Percentiles rank a stretch among this genome's conserved stretches.
These are phyloP conservation scores for Hyphopichia khmerensis DNA, from an alignment of 1,139 yeast species.

Conservation along the genomic window DNA sequence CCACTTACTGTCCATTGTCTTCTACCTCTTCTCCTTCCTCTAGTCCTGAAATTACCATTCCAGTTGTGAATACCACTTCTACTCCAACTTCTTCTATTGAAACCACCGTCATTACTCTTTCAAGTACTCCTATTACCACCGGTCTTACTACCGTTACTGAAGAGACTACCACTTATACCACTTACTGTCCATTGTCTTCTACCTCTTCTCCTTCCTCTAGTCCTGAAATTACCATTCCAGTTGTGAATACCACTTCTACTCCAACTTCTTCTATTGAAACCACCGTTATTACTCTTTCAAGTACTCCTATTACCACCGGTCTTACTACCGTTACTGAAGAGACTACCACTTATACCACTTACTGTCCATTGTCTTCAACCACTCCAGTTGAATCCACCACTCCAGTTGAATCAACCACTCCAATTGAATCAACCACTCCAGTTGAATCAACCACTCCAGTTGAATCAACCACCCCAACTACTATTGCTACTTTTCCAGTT, in stretches of 20 bases:
- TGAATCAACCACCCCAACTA: conserved; percentile 15
- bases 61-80: conserved; percentile 10
- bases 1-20: conserved; percentile 15
- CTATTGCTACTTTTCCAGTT: conserved; percentile 1
- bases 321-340: conserved; percentile 7
- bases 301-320: conserved; percentile 15
- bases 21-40: conserved; percentile 4
- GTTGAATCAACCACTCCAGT: conserved; percentile 13
- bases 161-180: conserved; percentile 12
- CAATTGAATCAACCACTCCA: conserved; percentile 13
- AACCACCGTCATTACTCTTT: conserved; percentile 11
- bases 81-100: conserved; percentile 8
- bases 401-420: conserved; percentile 10
- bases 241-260: conserved; percentile 9
- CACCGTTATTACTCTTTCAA: conserved; percentile 13
- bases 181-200: conserved; percentile 14
- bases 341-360: conserved; percentile 13
- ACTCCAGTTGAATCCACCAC: conserved; percentile 15
- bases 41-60: not conserved
- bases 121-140: conserved; percentile 15
- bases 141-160: conserved; percentile 9
- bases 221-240: conserved; percentile 3
- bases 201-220: conserved; percentile 1
- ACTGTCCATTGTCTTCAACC: conserved; percentile 15
- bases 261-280: conserved; percentile 7